These are phyloP conservation scores for Crataegus laevigata DNA, from an alignment of 306 rosid species.

Conservation along the genomic window DNA sequence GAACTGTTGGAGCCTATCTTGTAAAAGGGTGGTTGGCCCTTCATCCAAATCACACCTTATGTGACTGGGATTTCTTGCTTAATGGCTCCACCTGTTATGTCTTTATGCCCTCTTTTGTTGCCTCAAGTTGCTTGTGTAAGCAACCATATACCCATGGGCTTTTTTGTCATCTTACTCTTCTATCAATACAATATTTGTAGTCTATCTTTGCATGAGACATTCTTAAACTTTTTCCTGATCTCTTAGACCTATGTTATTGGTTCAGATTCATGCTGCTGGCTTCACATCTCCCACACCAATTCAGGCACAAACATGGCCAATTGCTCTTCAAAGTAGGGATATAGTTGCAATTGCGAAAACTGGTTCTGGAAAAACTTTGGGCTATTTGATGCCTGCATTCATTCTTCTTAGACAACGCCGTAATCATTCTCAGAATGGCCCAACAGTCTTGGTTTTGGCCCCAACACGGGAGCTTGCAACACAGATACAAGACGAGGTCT, in stretches of 20 bases:
- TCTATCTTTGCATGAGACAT: slow-evolving; percentile 12
- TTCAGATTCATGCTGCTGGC: slow-evolving; percentile 88
- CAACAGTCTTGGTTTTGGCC: slow-evolving; percentile 93
- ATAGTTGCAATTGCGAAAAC: slow-evolving; percentile 98
- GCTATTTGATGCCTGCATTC: slow-evolving; percentile 90
- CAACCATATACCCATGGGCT: slow-evolving; percentile 85
- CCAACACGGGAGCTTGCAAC: slow-evolving; percentile 99
- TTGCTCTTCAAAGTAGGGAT: slow-evolving; percentile 92
- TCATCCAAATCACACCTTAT: slow-evolving; percentile 86
- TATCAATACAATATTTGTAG: slow-evolving; percentile 15
- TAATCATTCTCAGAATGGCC: slow-evolving; percentile 76
- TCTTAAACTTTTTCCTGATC: slow-evolving; percentile 28
- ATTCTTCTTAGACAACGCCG: slow-evolving; percentile 71
- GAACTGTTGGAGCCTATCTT: slow-evolving; percentile 98
- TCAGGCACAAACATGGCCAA: slow-evolving; percentile 99
- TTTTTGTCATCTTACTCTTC: slow-evolving; percentile 28
- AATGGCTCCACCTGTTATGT: slow-evolving; percentile 82
- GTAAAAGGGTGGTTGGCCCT: slow-evolving; percentile 90
- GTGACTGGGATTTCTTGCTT: slow-evolving; percentile 95
- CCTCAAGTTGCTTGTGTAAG: slow-evolving; percentile 99
- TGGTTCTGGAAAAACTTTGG: slow-evolving; percentile 96
- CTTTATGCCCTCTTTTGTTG: slow-evolving; percentile 92
- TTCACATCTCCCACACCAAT: slow-evolving; percentile 92
- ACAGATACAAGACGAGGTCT: slow-evolving; percentile 87
- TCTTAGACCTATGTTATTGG: slow-evolving; percentile 22